These are phyloP conservation scores for Fusarium nanum DNA, from an alignment of 2,329 filamentous ascomycete genomes.

Conservation along the genomic window DNA sequence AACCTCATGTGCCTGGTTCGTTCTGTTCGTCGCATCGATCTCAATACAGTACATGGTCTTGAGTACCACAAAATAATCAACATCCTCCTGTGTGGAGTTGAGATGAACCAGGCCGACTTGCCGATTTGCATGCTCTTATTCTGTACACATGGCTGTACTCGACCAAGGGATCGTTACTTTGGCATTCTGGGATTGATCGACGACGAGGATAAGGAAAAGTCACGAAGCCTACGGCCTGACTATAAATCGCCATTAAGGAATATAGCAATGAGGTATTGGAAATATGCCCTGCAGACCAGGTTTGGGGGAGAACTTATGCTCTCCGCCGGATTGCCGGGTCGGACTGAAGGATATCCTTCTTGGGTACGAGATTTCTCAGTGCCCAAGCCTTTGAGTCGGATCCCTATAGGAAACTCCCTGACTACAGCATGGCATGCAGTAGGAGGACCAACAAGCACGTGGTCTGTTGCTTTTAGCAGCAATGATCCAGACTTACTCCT, in stretches of 20 bases:
- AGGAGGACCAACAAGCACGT: background rate
- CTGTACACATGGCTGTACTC: background rate
- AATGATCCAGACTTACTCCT: too few species aligned
- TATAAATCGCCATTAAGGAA: conserved; percentile 1
- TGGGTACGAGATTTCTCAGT: conserved; percentile 11
- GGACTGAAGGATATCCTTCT: background rate
- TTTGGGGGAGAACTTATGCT: background rate
- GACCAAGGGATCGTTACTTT: conserved; percentile 10
- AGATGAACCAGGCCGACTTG: background rate
- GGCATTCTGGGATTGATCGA: conserved; percentile 11
- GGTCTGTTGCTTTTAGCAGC: background rate
- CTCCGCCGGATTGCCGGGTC: conserved; percentile 1
- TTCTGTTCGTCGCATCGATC: background rate
- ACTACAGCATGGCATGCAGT: background rate
- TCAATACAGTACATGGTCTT: background rate
- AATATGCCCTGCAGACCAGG: background rate
- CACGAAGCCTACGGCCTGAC: background rate
- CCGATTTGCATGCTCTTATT: background rate
- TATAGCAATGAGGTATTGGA: conserved; percentile 15
- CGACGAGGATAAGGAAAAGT: background rate
- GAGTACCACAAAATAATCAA: background rate
- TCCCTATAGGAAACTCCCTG: background rate
- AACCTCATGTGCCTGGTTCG: background rate
- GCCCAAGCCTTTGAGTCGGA: background rate
- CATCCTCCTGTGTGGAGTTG: background rate